Conservation (phyloP, 371 early-diverging fungal species). For the Apophysomyces ossiformis region DNA sequence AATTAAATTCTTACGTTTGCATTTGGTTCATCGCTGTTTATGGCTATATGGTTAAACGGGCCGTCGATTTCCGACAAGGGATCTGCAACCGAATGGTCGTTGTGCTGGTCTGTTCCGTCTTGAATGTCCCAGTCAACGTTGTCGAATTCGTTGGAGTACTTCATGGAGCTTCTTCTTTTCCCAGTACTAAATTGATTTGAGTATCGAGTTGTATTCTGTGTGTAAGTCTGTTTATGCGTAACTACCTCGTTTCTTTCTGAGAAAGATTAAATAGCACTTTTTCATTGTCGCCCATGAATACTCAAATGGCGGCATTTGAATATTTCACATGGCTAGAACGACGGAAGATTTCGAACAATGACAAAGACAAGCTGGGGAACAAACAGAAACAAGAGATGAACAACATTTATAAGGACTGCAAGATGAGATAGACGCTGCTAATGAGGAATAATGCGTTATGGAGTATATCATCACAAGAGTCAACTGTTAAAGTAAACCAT, state of each 20-base stretch:
- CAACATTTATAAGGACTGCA: too few species aligned
- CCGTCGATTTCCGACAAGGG: constrained; percentile 21
- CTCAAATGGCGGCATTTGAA: not conserved
- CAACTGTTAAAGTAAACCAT: too few species aligned
- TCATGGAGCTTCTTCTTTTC: constrained; percentile 17
- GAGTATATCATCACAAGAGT: too few species aligned
- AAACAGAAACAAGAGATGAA: too few species aligned
- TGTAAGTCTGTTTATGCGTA: not conserved
- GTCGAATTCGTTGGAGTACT: constrained; percentile 36
- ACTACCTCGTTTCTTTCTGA: not conserved
- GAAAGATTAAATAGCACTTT: not conserved
- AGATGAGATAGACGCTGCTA: too few species aligned
- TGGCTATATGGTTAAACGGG: constrained; percentile 8
- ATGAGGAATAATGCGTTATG: too few species aligned
- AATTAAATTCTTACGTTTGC: not conserved
- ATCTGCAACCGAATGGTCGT: constrained; percentile 13
- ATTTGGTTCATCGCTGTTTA: not conserved
- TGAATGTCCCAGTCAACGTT: constrained; percentile 45
- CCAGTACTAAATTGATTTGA: not conserved
- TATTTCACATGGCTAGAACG: too few species aligned
- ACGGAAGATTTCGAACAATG: too few species aligned
- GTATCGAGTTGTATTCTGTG: not conserved
- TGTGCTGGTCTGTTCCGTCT: constrained; percentile 6
- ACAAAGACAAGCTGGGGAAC: too few species aligned
- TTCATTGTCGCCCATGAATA: not conserved